A percentile compares a stretch with the other conserved stretches of the same genome.
These are phyloP conservation scores for Rhodofomes roseus DNA, from an alignment of 1,284 basidiomycete genomes.

Conservation along the genomic window DNA sequence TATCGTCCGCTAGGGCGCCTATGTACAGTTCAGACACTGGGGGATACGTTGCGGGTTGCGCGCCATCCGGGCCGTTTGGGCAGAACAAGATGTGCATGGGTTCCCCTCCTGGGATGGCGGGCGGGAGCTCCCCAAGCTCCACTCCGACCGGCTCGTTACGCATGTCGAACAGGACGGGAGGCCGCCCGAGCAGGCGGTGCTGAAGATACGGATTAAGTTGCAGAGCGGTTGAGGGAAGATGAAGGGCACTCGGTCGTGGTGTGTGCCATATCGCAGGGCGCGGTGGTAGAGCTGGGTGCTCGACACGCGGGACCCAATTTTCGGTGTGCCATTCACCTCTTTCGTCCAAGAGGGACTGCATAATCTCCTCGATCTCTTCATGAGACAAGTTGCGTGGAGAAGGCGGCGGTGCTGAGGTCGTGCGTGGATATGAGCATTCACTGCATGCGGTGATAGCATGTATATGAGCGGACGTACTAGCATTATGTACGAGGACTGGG, in stretches of 20 bases:
- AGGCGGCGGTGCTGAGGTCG: constrained; percentile 17
- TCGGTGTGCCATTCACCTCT: constrained; percentile 36
- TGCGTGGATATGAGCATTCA: background rate
- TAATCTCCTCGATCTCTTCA: constrained; percentile 32
- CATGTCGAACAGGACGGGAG: constrained; percentile 48
- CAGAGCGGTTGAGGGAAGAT: constrained; percentile 36
- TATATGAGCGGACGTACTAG: constrained; percentile 19
- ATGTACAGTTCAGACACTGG: constrained; percentile 52
- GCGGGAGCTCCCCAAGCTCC: constrained; percentile 12
- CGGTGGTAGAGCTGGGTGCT: constrained; percentile 46
- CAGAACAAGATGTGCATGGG: constrained; percentile 26
- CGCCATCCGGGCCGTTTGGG: constrained; percentile 36
- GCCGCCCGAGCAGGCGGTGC: constrained; percentile 39
- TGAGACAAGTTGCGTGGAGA: constrained; percentile 18
- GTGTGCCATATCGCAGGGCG: constrained; percentile 43
- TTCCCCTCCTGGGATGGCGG: constrained; percentile 1
- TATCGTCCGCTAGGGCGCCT: constrained; percentile 46
- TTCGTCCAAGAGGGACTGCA: constrained; percentile 28
- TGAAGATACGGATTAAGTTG: constrained; percentile 53
- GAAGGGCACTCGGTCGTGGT: constrained; percentile 36
- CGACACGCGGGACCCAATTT: constrained; percentile 43
- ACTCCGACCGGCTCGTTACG: constrained; percentile 20
- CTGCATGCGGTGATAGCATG: background rate
- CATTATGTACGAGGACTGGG: constrained; percentile 21
- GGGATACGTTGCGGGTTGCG: constrained; percentile 57